Evolutionary conservation across 2,329 filamentous ascomycete species (phyloP).

Genomic region (Akanthomyces muscarius): DNA sequence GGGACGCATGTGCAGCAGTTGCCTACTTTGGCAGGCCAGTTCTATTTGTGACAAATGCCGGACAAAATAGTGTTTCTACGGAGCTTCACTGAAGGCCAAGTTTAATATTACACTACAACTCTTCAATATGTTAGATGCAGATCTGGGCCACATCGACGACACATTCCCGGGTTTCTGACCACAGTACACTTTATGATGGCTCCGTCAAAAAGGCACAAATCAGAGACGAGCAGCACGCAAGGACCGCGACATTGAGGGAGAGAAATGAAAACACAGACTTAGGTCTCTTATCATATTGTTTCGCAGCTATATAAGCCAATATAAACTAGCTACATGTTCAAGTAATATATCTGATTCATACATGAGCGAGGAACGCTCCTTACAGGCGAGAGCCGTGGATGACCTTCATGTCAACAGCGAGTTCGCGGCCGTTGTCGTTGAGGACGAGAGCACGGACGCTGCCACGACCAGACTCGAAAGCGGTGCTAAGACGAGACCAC

Average conservation of each 20-base stretch:
- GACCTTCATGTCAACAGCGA: slow-evolving; percentile 98
- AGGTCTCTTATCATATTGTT: not conserved
- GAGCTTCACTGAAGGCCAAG: not conserved
- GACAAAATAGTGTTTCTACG: not conserved
- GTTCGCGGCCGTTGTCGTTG: slow-evolving; percentile 86
- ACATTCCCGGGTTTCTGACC: too few relatives aligned
- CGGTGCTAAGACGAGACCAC: slow-evolving; percentile 71
- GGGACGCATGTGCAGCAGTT: too few relatives aligned
- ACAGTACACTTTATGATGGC: not conserved
- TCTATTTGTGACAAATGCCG: not conserved
- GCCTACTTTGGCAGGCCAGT: too few relatives aligned
- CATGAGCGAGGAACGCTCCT: slow-evolving; percentile 22
- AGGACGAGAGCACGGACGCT: slow-evolving; percentile 94
- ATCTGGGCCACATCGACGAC: too few relatives aligned
- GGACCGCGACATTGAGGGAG: too few relatives aligned
- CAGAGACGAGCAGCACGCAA: not conserved
- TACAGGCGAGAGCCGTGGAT: slow-evolving; percentile 75
- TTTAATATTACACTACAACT: too few relatives aligned
- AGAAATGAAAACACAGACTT: not conserved
- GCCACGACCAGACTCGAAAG: slow-evolving; percentile 89
- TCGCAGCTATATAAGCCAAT: slow-evolving; percentile 13
- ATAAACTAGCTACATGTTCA: slow-evolving; percentile 17
- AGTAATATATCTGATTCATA: slow-evolving; percentile 15
- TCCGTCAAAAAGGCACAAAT: not conserved
- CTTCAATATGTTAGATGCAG: too few relatives aligned